phyloP scores from a whole-genome alignment of 1,139 yeast species.

The Taphrina sp. region DNA sequence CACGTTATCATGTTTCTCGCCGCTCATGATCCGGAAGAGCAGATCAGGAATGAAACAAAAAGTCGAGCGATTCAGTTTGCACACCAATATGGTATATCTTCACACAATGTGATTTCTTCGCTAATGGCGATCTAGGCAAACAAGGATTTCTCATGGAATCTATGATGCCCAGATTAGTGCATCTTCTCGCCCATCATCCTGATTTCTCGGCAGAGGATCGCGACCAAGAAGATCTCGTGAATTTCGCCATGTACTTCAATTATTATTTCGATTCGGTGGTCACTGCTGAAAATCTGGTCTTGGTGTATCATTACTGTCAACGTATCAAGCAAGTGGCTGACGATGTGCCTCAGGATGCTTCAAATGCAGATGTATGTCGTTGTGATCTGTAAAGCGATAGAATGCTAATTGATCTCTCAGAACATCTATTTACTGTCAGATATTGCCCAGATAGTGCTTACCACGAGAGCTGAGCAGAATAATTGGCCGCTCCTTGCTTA shows the following conservation, averaged over 20 bases:
- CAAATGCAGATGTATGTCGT: conserved; percentile 1
- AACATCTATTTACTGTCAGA: conserved; percentile 70
- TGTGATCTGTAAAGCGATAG: no score
- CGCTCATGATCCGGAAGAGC: conserved; percentile 68
- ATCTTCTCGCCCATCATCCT: conserved; percentile 72
- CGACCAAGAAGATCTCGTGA: conserved; percentile 38
- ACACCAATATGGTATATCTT: conserved; percentile 3
- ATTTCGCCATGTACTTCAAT: conserved; percentile 48
- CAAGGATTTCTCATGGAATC: conserved; percentile 56
- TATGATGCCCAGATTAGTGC: conserved; percentile 64
- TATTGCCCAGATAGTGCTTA: conserved; percentile 63
- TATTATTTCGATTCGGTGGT: conserved; percentile 64
- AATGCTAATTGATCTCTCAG: conserved; percentile 27
- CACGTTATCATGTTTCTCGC: conserved; percentile 66
- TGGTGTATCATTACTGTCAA: conserved; percentile 73
- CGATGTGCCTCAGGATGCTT: conserved; percentile 44
- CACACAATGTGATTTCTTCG: no score
- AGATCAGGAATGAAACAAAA: conserved; percentile 44
- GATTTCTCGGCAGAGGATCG: conserved; percentile 48
- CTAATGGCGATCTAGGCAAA: background rate
- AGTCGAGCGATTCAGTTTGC: conserved; percentile 41
- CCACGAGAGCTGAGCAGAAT: conserved; percentile 56
- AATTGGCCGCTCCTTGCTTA: conserved; percentile 74
- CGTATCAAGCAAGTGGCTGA: conserved; percentile 79
- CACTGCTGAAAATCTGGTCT: conserved; percentile 64